These are phyloP conservation scores for Karstenula rhodostoma DNA, from an alignment of 2,329 filamentous ascomycete species.

Conservation along the genomic window DNA sequence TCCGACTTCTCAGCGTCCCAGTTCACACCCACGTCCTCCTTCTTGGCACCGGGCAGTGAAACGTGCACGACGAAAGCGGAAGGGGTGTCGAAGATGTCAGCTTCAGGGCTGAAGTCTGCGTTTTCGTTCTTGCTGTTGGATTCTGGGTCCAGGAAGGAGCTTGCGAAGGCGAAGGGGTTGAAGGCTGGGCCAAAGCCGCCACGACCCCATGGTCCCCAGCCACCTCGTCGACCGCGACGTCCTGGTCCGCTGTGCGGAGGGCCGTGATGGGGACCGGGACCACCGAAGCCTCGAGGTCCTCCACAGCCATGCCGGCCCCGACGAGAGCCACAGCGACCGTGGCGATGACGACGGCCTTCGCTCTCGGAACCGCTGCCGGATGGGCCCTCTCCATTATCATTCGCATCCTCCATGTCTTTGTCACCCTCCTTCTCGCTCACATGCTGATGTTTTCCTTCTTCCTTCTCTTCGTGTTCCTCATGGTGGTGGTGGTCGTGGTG, in stretches of 20 bases:
- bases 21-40: slow-evolving; percentile 78
- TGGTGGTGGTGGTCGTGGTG: slow-evolving; percentile 23
- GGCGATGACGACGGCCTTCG: slow-evolving; percentile 28
- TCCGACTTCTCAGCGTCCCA: slow-evolving; percentile 75
- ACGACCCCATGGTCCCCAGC: slow-evolving; percentile 36
- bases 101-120: slow-evolving; percentile 67
- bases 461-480: slow-evolving; percentile 9
- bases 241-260: slow-evolving; percentile 19
- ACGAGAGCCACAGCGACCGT: slow-evolving; percentile 31
- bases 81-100: slow-evolving; percentile 77
- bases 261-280: slow-evolving; percentile 26
- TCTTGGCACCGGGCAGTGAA: slow-evolving; percentile 79
- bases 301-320: slow-evolving; percentile 34
- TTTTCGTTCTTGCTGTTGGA: slow-evolving; percentile 28
- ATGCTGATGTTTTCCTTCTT: slow-evolving; percentile 24
- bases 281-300: slow-evolving; percentile 26
- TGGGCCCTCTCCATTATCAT: slow-evolving; percentile 43
- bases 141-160: slow-evolving; percentile 46
- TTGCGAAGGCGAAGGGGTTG: slow-evolving; percentile 38
- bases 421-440: slow-evolving; percentile 26
- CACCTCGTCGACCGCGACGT: slow-evolving; percentile 28
- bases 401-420: slow-evolving; percentile 15
- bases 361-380: slow-evolving; percentile 38
- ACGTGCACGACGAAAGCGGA: slow-evolving; percentile 71
- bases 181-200: slow-evolving; percentile 22